phyloP scores from a whole-genome alignment of 805 yeast genomes.

The Saccharomycopsis sp. region DNA sequence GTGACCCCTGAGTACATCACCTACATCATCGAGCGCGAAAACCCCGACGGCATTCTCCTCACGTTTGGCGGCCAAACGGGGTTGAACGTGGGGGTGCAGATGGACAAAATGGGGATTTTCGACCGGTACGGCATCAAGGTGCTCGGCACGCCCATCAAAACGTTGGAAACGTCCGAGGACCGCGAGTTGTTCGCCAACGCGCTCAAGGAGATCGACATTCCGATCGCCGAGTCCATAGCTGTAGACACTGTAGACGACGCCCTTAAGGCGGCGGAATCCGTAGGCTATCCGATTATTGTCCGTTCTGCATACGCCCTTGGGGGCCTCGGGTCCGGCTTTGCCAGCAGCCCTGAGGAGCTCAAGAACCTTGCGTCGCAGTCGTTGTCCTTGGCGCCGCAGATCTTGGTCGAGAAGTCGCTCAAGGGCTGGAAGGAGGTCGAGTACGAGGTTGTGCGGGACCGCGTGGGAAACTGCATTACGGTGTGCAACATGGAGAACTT shows the following conservation, averaged over 20 bases:
- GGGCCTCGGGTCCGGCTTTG: constrained; percentile 97
- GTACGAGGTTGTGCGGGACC: constrained; percentile 96
- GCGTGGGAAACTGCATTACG: constrained; percentile 94
- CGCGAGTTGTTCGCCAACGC: constrained; percentile 96
- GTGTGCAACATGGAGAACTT: constrained; percentile 99
- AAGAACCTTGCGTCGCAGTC: constrained; percentile 86
- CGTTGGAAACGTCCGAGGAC: constrained; percentile 95
- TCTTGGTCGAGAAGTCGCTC: constrained; percentile 90
- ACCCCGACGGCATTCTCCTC: constrained; percentile 90
- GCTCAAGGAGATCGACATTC: constrained; percentile 87
- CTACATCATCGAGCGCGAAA: constrained; percentile 90
- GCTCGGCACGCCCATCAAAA: constrained; percentile 93
- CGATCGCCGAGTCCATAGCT: constrained; percentile 95
- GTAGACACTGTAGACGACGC: constrained; percentile 93
- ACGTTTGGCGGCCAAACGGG: constrained; percentile 99
- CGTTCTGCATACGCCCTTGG: constrained; percentile 97
- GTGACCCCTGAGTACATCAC: constrained; percentile 96
- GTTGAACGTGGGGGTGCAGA: constrained; percentile 88
- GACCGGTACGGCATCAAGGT: constrained; percentile 89
- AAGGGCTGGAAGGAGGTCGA: constrained; percentile 99
- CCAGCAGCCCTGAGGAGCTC: constrained; percentile 74
- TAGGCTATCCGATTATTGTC: constrained; percentile 94
- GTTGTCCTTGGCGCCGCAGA: constrained; percentile 86
- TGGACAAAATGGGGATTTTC: constrained; percentile 92
- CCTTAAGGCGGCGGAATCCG: constrained; percentile 73